Base-by-base conservation (phyloP, 495 filamentous ascomycete genomes). In the Trichoderma asperelloides region DNA sequence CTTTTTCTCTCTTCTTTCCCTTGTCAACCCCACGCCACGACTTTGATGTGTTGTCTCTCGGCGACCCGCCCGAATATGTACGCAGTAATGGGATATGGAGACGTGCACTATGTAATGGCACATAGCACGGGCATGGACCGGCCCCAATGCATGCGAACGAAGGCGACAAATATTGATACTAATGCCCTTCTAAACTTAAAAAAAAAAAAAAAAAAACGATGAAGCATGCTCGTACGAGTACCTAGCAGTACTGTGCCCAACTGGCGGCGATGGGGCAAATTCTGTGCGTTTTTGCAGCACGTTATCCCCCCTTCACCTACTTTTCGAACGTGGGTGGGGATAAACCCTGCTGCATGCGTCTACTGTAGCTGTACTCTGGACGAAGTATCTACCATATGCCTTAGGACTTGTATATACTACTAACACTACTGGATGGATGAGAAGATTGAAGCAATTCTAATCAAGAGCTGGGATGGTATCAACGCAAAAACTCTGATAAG, bases 241-340 rank as follows among this genome's bases (percentile, higher is more conserved):
- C 5, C 33, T 37, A 37, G 33, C 33, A 37, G 33, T 37, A 37
- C 33, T 37, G 5, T 37, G 33, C 33, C 33, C 33, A 37, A 37
- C 33, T 37, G 33, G 33, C 33, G 33, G 33, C 33, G 2, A 37
- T 37, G 33, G 33, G 33, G 33, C 33, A 37, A 37, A 37, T 37
- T 37, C 33, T 37, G 33, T 37, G 33, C 33, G 33, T 37, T 8
- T 37, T 37, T 7, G 33, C 33, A 37, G 33, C 33, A 37, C 33
- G 33, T 37, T 37, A 37, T 18, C 55, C 55, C 21, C 49, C 49
- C 55, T 60, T 60, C 55, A 60, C 55, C 55, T 60, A 60, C 55
- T 60, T 60, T 60, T 60, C 25, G 11, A 7, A 30, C 12, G 55
- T 60, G 55, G 55, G 25, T 60, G 13, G 11, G 12, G 28, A 37